Base-by-base conservation (phyloP, 345 rosid genomes). In the Orychophragmus violaceus region DNA sequence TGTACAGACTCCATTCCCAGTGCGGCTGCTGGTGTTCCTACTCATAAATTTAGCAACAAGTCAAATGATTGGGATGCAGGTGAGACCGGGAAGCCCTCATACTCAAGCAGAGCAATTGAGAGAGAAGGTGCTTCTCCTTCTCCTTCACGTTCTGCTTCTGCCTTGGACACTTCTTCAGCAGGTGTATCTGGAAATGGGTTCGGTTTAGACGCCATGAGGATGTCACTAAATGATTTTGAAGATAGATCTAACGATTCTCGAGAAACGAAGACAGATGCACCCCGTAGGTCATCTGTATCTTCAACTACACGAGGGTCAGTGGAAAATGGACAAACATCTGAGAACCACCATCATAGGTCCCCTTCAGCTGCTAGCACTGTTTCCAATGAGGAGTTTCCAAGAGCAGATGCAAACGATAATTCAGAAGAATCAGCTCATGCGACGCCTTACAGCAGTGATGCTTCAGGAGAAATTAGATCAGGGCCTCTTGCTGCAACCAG, bases 391-490 rank as follows among this genome's bases (percentile, higher is more conserved):
- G 84, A 77, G 70, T 76, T 76, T 70, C 78, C 85, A 62, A 85
- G 61, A 70, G 82, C 79, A 70, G 90, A 82, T 74, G 82, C 68
- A 19, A 82, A 80, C 63, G 96, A 84, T 39, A 80, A 81, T 53
- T 78, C 84, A 4, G 92, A 84, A 50, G 74, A 65, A 46, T 82
- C 89, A 46, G 77, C 82, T 68, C 85, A 84, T 73, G 75, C 79
- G 25, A 68, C 80, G 44, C 80, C 85, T 62, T 80, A 85, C 78
- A 79, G 83, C 66, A 91, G 84, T 70, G 99, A 91, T 63, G 78
- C 75, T 62, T 95, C 96, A 51, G 92, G 89, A 50, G 97, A 88
- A 79, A 78, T 85, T 33, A 87, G 84, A 77, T 28, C 83, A 24
- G 85, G 82, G 53, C 61, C 81, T 24, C 81, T 50, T 35, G 73